A percentile compares a stretch with the other conserved stretches of the same genome.
phyloP scores from a whole-genome alignment of 257 asterid genomes.

The Solanum pinnatisectum region DNA sequence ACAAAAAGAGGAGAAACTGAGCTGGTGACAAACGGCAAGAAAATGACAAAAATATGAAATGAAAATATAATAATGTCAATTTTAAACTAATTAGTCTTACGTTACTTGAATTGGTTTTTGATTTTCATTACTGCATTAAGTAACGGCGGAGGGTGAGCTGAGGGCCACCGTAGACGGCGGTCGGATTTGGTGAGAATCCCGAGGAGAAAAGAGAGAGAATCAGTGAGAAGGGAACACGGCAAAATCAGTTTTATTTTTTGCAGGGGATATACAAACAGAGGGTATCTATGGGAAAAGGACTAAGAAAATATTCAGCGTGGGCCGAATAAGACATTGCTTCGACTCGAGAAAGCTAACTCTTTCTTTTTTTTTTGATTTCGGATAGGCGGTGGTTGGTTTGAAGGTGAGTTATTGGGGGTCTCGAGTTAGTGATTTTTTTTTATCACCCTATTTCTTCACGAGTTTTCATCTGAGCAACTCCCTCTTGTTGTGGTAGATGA shows the following conservation, averaged over 20 bases:
- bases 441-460: too few relatives aligned
- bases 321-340: background rate
- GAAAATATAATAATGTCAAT: background rate
- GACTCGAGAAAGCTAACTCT: too few relatives aligned
- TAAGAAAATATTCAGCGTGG: background rate
- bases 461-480: too few relatives aligned
- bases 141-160: background rate
- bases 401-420: too few relatives aligned
- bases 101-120: background rate
- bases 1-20: background rate
- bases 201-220: background rate
- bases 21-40: background rate
- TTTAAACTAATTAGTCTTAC: background rate
- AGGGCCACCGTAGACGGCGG: background rate
- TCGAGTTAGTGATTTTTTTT: too few relatives aligned
- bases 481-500: accelerated
- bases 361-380: too few relatives aligned
- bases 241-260: background rate
- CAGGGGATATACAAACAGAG: background rate
- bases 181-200: background rate
- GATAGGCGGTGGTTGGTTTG: too few relatives aligned
- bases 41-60: background rate
- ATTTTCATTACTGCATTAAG: background rate
- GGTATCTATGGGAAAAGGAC: background rate
- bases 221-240: background rate